phyloP scores from a whole-genome alignment of 768 basidiomycete genomes.

The Amanita muscaria region DNA sequence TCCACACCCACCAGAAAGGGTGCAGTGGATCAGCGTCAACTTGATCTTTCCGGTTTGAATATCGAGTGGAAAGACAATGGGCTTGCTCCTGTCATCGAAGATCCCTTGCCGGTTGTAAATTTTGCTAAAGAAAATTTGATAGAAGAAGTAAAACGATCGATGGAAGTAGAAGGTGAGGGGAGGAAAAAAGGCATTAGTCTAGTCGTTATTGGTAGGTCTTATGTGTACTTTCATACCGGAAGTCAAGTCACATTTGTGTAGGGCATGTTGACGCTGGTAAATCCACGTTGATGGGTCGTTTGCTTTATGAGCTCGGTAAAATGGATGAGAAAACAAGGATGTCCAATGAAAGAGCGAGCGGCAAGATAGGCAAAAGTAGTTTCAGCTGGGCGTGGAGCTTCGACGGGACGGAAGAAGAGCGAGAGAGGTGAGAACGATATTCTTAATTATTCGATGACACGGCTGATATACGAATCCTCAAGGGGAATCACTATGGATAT shows the following conservation, averaged over 20 bases:
- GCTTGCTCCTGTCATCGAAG: slow-evolving; percentile 25
- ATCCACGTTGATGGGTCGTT: slow-evolving; percentile 91
- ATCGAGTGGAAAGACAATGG: slow-evolving; percentile 40
- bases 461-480: slow-evolving; percentile 8
- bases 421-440: slow-evolving; percentile 60
- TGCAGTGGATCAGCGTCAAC: slow-evolving; percentile 41
- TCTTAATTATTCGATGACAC: not conserved
- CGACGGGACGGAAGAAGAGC: slow-evolving; percentile 87
- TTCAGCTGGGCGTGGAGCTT: slow-evolving; percentile 99
- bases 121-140: slow-evolving; percentile 76
- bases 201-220: slow-evolving; percentile 76
- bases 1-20: slow-evolving; percentile 33
- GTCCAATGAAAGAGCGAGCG: slow-evolving; percentile 84
- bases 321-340: slow-evolving; percentile 78
- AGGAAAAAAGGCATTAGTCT: slow-evolving; percentile 71
- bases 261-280: slow-evolving; percentile 99
- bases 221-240: not conserved
- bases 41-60: slow-evolving; percentile 74
- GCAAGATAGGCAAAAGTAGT: slow-evolving; percentile 84
- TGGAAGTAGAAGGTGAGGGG: slow-evolving; percentile 38
- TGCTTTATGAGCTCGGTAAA: slow-evolving; percentile 87
- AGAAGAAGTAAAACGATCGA: slow-evolving; percentile 58
- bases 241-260: slow-evolving; percentile 21
- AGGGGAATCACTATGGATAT: slow-evolving; percentile 99
- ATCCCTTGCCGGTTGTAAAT: slow-evolving; percentile 54